phyloP scores from a whole-genome alignment of 495 filamentous ascomycete genomes.

The Neurospora sp. region DNA sequence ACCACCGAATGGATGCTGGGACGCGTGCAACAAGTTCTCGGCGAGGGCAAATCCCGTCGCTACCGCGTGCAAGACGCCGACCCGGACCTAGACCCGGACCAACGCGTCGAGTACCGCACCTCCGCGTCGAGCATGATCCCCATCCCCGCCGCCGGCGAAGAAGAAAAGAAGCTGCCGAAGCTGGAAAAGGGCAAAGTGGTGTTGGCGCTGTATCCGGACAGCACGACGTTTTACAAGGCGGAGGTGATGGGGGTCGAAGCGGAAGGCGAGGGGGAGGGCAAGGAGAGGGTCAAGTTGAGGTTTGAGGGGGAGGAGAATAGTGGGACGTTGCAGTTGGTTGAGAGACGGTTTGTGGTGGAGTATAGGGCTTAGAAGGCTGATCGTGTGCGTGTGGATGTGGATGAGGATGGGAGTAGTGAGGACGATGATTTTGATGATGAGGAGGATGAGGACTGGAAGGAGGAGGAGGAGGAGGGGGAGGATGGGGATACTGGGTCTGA shows the following conservation, averaged over 20 bases:
- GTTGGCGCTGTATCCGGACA: slow-evolving; percentile 76
- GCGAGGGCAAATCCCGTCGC: slow-evolving; percentile 77
- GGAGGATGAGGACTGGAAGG: not conserved
- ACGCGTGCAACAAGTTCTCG: slow-evolving; percentile 70
- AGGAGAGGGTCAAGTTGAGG: slow-evolving; percentile 48
- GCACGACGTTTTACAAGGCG: slow-evolving; percentile 94
- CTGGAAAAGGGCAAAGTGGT: slow-evolving; percentile 74
- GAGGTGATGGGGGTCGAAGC: slow-evolving; percentile 71
- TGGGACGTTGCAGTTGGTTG: slow-evolving; percentile 66
- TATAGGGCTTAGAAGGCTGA: slow-evolving; percentile 26
- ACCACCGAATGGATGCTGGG: slow-evolving; percentile 83
- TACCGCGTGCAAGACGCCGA: slow-evolving; percentile 95
- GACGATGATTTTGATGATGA: not conserved
- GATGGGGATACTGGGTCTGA: too few relatives aligned
- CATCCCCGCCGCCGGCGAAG: slow-evolving; percentile 44
- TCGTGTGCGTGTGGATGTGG: not conserved
- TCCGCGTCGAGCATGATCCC: slow-evolving; percentile 73
- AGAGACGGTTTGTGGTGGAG: slow-evolving; percentile 69
- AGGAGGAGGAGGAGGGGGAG: not conserved
- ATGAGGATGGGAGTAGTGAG: not conserved
- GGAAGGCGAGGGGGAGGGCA: slow-evolving; percentile 5
- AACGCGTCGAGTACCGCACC: slow-evolving; percentile 66
- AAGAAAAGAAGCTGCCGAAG: slow-evolving; percentile 24
- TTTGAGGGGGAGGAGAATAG: slow-evolving; percentile 85
- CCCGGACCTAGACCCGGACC: slow-evolving; percentile 60